Percentiles rank a stretch among this genome's conserved stretches.
These are phyloP conservation scores for Flaveria robusta DNA, from an alignment of 129 eudicot genomes.

Conservation along the genomic window DNA sequence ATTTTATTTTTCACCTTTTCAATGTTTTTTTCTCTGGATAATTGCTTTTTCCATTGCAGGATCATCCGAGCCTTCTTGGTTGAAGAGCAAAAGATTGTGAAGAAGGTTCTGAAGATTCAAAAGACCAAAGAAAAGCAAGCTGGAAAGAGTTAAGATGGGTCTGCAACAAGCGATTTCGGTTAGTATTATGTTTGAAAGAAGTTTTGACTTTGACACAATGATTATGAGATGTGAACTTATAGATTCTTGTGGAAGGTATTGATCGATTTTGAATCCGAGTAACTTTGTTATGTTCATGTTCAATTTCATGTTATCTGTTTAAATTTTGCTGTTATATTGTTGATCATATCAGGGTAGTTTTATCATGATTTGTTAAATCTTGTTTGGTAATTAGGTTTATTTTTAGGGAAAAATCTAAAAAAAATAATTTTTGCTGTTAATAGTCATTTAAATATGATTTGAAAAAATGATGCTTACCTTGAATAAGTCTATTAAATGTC, in stretches of 20 bases:
- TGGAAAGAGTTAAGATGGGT: conserved; percentile 43
- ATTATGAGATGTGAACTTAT: conserved; percentile 48
- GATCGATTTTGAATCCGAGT: conserved; percentile 35
- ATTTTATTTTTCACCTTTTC: background rate
- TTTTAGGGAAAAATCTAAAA: background rate
- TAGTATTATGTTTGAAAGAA: conserved; percentile 39
- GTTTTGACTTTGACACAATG: conserved; percentile 47
- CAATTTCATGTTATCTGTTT: background rate
- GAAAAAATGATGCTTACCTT: background rate
- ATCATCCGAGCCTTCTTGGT: conserved; percentile 75
- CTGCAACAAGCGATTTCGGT: background rate
- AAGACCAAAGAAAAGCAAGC: conserved; percentile 70
- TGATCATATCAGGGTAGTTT: background rate
- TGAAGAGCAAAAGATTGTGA: conserved; percentile 81
- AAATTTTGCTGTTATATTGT: too few relatives aligned
- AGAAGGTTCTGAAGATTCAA: conserved; percentile 77
- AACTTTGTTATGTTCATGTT: conserved; percentile 32
- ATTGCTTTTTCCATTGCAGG: conserved; percentile 33
- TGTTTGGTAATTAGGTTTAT: background rate
- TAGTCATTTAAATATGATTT: too few relatives aligned
- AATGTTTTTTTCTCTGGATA: background rate
- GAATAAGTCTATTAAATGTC: too few relatives aligned
- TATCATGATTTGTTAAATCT: background rate
- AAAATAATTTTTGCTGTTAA: background rate
- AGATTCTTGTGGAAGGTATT: conserved; percentile 37